Conservation (phyloP, 1,284 basidiomycete species). For the Ceratorhiza oryzae-sativae region DNA sequence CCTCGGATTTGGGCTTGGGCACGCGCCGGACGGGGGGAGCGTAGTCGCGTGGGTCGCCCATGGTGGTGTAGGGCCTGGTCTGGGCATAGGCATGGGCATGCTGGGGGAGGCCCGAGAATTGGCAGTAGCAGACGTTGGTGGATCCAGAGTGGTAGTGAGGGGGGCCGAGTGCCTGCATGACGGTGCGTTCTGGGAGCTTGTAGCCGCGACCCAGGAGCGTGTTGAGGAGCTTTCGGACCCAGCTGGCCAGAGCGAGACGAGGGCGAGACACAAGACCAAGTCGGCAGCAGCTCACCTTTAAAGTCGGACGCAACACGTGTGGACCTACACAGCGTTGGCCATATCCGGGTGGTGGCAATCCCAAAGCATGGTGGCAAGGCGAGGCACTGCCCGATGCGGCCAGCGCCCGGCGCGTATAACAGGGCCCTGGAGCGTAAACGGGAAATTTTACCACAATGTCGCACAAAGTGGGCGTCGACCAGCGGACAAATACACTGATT, state of each 20-base stretch:
- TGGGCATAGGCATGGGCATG: background rate
- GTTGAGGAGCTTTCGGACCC: background rate
- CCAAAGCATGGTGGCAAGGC: background rate
- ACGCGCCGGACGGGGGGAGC: slow-evolving; percentile 19
- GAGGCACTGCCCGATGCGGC: background rate
- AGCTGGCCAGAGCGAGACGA: background rate
- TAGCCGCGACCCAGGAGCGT: slow-evolving; percentile 6
- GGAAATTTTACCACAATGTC: slow-evolving; percentile 17
- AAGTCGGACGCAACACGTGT: background rate
- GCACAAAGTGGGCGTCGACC: slow-evolving; percentile 7
- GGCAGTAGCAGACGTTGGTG: slow-evolving; percentile 7
- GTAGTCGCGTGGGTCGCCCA: slow-evolving; percentile 23
- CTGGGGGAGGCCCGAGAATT: slow-evolving; percentile 1
- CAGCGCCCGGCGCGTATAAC: slow-evolving; percentile 1
- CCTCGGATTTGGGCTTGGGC: slow-evolving; percentile 28
- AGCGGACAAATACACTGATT: slow-evolving; percentile 70
- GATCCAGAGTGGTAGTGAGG: slow-evolving; percentile 28
- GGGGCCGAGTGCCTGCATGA: slow-evolving; percentile 21
- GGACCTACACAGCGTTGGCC: background rate
- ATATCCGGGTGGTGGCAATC: background rate
- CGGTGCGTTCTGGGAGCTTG: background rate
- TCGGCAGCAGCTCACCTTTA: background rate
- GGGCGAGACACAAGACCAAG: background rate
- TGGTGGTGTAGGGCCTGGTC: background rate
- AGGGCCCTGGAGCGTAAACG: slow-evolving; percentile 2